Evolutionary conservation across 306 rosid genomes (phyloP).

Genomic region (Amphicarpaea edgeworthii): DNA sequence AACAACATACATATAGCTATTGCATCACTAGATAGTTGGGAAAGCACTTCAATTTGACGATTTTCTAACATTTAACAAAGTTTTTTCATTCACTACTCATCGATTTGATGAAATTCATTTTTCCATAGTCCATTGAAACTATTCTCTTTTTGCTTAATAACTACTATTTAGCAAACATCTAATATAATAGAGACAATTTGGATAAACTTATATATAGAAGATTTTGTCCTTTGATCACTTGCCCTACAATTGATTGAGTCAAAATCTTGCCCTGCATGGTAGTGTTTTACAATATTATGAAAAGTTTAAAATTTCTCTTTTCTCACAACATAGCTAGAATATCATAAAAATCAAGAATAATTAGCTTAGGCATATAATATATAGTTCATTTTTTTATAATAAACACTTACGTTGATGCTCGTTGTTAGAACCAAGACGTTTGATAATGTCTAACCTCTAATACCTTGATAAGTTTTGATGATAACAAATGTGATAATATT

Average conservation of each 20-base stretch:
- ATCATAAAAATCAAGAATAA: no score
- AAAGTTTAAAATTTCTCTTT: not conserved
- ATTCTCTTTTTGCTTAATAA: not conserved
- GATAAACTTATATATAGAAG: not conserved
- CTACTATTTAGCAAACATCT: not conserved
- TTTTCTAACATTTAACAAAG: not conserved
- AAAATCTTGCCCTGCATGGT: not conserved
- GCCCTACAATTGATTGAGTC: not conserved
- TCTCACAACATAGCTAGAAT: no score
- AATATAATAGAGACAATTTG: not conserved
- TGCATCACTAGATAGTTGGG: no score
- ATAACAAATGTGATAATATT: no score
- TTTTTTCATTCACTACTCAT: not conserved
- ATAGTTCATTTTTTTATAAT: no score
- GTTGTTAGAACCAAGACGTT: no score
- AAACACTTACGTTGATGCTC: no score
- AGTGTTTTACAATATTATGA: not conserved
- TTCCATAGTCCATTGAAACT: not conserved
- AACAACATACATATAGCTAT: not conserved
- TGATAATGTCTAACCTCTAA: no score
- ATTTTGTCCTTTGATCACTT: not conserved
- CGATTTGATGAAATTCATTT: not conserved
- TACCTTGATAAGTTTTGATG: no score
- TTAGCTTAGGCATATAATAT: no score
- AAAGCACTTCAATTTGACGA: not conserved